phyloP scores from a whole-genome alignment of 352 stramenopile species.

The Achlya hypogyna region DNA sequence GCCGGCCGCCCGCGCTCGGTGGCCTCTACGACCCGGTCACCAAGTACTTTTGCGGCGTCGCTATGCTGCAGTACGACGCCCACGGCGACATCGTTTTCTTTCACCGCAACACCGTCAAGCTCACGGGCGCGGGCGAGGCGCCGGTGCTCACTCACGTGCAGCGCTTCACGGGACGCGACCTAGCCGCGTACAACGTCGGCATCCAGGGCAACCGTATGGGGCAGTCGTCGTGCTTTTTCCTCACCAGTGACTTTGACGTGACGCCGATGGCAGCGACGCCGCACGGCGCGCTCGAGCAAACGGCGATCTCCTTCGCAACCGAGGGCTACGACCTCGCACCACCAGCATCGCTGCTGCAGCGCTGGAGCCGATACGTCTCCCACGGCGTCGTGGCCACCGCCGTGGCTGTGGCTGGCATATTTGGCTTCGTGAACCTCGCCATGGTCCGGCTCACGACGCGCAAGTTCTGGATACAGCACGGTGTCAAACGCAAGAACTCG shows the following conservation, averaged over 20 bases:
- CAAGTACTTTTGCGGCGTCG: conserved; percentile 63
- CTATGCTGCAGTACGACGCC: conserved; percentile 72
- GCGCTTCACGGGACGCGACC: conserved; percentile 61
- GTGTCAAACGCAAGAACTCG: neutral
- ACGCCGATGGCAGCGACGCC: conserved; percentile 54
- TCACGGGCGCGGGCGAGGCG: conserved; percentile 30
- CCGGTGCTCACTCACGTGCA: conserved; percentile 50
- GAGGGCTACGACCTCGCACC: conserved; percentile 29
- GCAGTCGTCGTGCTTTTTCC: conserved; percentile 6
- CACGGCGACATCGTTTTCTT: conserved; percentile 66
- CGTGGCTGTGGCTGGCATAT: neutral
- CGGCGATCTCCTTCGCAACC: conserved; percentile 72
- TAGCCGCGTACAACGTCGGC: neutral
- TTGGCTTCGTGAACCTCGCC: neutral
- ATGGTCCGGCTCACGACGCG: neutral
- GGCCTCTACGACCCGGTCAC: conserved; percentile 39
- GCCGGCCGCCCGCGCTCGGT: conserved; percentile 44
- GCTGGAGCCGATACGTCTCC: neutral
- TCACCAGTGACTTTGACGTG: conserved; percentile 12
- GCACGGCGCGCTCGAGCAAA: conserved; percentile 62
- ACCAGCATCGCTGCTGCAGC: neutral
- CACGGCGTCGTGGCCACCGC: neutral
- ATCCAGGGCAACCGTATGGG: conserved; percentile 7
- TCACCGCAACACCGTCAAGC: conserved; percentile 72
- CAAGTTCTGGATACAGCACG: neutral